Percentiles rank a stretch among this genome's conserved stretches.
phyloP scores from a whole-genome alignment of 768 basidiomycete genomes.

The Punctularia strigosozonata region DNA sequence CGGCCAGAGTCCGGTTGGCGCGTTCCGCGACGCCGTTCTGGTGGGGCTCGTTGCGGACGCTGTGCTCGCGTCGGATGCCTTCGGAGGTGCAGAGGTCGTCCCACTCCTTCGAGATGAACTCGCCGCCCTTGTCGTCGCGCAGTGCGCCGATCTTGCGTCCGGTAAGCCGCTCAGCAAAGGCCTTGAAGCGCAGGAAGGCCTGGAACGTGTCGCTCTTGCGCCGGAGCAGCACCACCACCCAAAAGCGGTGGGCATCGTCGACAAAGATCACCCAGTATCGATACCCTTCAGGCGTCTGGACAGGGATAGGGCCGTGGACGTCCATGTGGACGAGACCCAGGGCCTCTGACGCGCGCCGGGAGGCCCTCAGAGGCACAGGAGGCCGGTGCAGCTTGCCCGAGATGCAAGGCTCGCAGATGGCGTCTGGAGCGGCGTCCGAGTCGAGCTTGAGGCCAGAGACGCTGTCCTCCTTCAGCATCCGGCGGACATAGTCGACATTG shows the following conservation, averaged over 20 bases:
- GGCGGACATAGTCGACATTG: too few relatives aligned
- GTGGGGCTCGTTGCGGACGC: too few relatives aligned
- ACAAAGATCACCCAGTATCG: not conserved
- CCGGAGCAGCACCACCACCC: not conserved
- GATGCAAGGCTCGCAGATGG: constrained; percentile 1
- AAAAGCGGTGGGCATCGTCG: not conserved
- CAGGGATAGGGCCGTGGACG: constrained; percentile 8
- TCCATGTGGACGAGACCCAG: constrained; percentile 8
- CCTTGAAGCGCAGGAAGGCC: constrained; percentile 22
- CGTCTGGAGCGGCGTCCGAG: not conserved
- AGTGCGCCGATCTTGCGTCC: constrained; percentile 14
- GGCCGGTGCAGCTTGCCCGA: not conserved
- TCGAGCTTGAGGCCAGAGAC: not conserved
- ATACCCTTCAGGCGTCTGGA: constrained; percentile 3
- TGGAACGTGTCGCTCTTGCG: constrained; percentile 7
- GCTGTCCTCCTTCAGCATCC: too few relatives aligned
- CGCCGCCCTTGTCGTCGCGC: constrained; percentile 25
- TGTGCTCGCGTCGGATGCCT: too few relatives aligned
- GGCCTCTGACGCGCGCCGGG: constrained; percentile 3
- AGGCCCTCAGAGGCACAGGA: not conserved
- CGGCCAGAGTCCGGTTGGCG: too few relatives aligned
- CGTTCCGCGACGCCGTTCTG: too few relatives aligned
- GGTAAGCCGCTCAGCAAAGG: constrained; percentile 19
- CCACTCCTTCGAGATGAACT: too few relatives aligned
- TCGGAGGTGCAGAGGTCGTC: too few relatives aligned